Conservation (phyloP, 768 basidiomycete species). For the Boletus pseudopeckii region DNA sequence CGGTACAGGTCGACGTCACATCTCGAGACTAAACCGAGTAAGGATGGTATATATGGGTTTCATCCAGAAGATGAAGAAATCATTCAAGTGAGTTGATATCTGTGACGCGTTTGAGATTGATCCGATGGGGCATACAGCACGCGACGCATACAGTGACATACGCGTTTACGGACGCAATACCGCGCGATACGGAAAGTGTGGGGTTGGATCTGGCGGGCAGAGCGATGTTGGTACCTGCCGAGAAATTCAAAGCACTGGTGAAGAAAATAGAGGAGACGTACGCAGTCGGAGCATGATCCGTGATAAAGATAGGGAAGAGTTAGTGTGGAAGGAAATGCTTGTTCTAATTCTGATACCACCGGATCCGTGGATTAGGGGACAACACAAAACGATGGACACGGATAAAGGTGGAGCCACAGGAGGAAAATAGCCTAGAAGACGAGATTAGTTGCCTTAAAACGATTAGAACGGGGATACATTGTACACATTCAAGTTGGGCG, state of each 20-base stretch:
- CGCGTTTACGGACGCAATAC: slow-evolving; percentile 48
- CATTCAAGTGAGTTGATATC: slow-evolving; percentile 43
- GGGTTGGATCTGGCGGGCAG: slow-evolving; percentile 69
- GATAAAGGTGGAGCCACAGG: too few relatives aligned
- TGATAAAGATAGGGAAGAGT: too few relatives aligned
- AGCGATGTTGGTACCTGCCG: slow-evolving; percentile 57
- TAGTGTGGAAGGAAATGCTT: too few relatives aligned
- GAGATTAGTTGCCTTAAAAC: too few relatives aligned
- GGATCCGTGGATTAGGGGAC: too few relatives aligned
- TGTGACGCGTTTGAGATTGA: background rate
- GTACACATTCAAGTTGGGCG: too few relatives aligned
- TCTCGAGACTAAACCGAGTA: slow-evolving; percentile 12
- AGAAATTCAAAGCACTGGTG: slow-evolving; percentile 42
- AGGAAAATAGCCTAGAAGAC: too few relatives aligned
- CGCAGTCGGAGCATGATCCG: slow-evolving; percentile 1
- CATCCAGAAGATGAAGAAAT: slow-evolving; percentile 86
- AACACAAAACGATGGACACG: too few relatives aligned
- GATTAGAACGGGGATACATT: too few relatives aligned
- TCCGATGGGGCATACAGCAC: slow-evolving; percentile 6
- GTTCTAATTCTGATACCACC: too few relatives aligned
- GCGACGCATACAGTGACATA: slow-evolving; percentile 32
- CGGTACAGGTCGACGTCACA: slow-evolving; percentile 29
- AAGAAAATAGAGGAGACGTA: slow-evolving; percentile 37
- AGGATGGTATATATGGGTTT: slow-evolving; percentile 64
- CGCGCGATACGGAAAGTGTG: slow-evolving; percentile 62